A percentile compares a stretch with the other conserved stretches of the same genome.
Evolutionary conservation across 1,139 yeast genomes (phyloP).

Genomic region (Geotrichum candidum): DNA sequence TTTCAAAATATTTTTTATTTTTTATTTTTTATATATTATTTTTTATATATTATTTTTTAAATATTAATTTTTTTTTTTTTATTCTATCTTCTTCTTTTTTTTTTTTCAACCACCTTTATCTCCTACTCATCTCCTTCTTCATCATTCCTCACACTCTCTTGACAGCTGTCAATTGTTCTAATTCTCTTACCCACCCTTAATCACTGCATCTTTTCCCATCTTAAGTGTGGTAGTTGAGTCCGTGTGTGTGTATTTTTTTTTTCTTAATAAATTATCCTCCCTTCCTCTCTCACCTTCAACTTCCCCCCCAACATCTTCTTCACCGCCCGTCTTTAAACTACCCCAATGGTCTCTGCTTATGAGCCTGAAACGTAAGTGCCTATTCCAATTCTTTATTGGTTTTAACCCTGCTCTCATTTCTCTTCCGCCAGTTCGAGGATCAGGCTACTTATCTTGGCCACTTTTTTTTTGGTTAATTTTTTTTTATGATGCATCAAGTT

Average conservation of each 20-base stretch:
- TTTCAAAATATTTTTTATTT: not conserved
- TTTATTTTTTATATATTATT: not conserved
- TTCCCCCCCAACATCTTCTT: not conserved
- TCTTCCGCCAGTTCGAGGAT: not conserved
- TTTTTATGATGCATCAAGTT: not conserved
- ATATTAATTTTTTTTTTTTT: not conserved
- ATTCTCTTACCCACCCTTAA: not conserved
- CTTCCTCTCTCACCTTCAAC: not conserved
- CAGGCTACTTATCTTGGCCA: not conserved
- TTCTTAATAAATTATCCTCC: not conserved
- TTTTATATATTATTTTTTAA: not conserved
- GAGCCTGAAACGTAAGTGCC: slow-evolving; percentile 17
- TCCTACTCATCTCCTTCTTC: not conserved
- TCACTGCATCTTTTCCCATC: not conserved
- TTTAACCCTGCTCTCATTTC: not conserved
- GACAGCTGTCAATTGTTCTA: not conserved
- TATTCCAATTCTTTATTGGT: not conserved
- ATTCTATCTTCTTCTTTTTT: slow-evolving; percentile 2
- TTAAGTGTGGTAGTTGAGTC: not conserved
- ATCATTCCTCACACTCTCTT: not conserved
- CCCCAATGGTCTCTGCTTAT: slow-evolving; percentile 16
- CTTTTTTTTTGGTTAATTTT: not conserved
- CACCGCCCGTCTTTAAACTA: not conserved
- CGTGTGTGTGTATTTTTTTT: not conserved
- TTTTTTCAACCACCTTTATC: too few relatives aligned